Base-by-base conservation (phyloP, 139 green algal species). In the Coelastrella sp. region DNA sequence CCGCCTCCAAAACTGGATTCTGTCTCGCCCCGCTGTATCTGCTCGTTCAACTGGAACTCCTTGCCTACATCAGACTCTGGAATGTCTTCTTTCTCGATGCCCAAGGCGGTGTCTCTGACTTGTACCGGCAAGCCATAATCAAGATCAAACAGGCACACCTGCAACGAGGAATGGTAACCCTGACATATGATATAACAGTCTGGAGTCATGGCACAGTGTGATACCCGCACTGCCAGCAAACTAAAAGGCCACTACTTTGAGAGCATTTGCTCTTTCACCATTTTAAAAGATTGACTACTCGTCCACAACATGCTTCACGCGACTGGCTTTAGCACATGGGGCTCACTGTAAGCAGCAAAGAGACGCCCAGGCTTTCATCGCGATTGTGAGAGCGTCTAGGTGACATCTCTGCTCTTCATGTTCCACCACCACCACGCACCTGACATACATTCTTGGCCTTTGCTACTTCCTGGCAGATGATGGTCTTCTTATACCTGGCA, bases 381-480 rank as follows among this genome's bases (percentile, higher is more conserved):
- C 35, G 35, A 49, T 49, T 49, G 35, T 49, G 35, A 49, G 35
- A 3, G 35, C 35, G 35, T 49, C 35, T 3, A 49, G 35, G 35
- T 49, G 35, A 3, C 35, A 49, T 49, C 35, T 49, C 35, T 49
- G 35, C 35, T 49, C 35, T 49, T 49, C 35, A 49, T 49, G 3
- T 49, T 49, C 63, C n/a, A 25, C 70, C 10, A 24, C 14, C 17
- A 81, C 14, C 27, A 7, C 63, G 17, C 63, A 97, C 94, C 95
- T 99, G 96, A 94, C 98, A 99, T 15, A 99, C 98, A 87, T 99
- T 99, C 92, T 99, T 99, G 20, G 97, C 96, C 90, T 99, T 99
- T 49, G 97, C 97, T n/a, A 99, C 98, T 88, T 99, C 97, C 89
- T 99, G 97, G 91, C 98, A 99, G 84, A 99, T 97, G 89, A 99